Base-by-base conservation (phyloP, 805 yeast species). In the Metschnikowia lochheadii region DNA sequence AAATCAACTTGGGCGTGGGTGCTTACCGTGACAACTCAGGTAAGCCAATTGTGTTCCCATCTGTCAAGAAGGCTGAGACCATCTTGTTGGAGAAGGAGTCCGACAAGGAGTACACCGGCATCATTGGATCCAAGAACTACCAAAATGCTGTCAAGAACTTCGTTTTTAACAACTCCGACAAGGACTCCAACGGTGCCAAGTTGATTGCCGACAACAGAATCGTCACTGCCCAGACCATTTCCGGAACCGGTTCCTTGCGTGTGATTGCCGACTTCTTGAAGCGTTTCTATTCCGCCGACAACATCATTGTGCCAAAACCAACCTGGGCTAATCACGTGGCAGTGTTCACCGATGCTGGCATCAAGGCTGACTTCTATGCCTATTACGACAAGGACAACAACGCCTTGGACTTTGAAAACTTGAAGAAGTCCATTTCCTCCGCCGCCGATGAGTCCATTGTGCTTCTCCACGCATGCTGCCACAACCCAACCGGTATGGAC, bases 401-500 rank as follows among this genome's bases (percentile, higher is more conserved):
- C 62, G 77, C 79, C 13, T 73, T 91, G 54, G 87, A 87, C 65
- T 73, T 83, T 55, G 83, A 77, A 26, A 83, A 84, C 44, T 73
- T 89, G 75, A 64, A 87, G 46, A 65, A 66, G 33, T 87, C 88
- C 48, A 69, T 90, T 44, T 60, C 72, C 21, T 62, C 67, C 34
- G 83, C 84, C 37, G 79, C 79, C 31, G 72, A 72, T 33, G 88
- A 86, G 26, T 75, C 85, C 20, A 79, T 82, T 48, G 84, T 90
- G 20, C 76, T 91, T 50, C 78, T 91, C 53, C 98, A 91, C 69
- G 96, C 96, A 7, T 90, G 97, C 66, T 94, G 97, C 63, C 97
- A 91, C 75, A 92, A 91, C 76, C 98, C 98, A 49, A 92, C 97
- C 17, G 98, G 97, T 56, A 83, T 91, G 67, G 97, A 91, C 66